Evolutionary conservation across 192 early-diverging fungal species (phyloP), one percentile per base, ranked within the genome.

Genomic region (Spizellomyces punctatus): DNA sequence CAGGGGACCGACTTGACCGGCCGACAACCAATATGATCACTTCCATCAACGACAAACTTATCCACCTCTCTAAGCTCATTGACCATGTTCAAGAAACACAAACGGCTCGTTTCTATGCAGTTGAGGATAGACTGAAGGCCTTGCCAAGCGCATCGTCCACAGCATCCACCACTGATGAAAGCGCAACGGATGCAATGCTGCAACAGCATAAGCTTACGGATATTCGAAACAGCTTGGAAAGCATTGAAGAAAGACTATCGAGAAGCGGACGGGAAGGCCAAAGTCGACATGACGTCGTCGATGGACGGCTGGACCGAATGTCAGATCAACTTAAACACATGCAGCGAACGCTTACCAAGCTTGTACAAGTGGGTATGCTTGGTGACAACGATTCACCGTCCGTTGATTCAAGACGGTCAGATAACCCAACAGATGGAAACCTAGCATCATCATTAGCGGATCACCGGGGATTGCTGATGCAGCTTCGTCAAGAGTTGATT

Each of bases 11-110:
- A 12, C 54, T 78, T 36, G 76, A 78, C 59, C 63, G 76, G 14
- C 76, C 76, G n/a, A 78, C 71, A 6, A 61, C 67, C 8, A 69
- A 72, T 54, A 73, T 78, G 63, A 72, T 78, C 63, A 69, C 72
- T 16, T 68, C 71, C 62, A 78, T 78, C 66, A 78, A 78, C 58
- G 76, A 78, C 19, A 78, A 78, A 49, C 56, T 78, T 2, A 78
- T 78, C 16, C 71, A 73, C 50, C 45, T 78, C 10, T 52, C 65
- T 27, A 46, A 58, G 22, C 50, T 73, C 5, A 46, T 72, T 8
- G 76, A 78, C 47, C 76, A 78, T 63, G 58, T 64, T 7, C 59
- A 65, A 44, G 65, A 68, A 16, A 67, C 71, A 8, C 71, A 73
- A 57, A 72, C 61, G 6, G 50, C 50, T 10, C 60, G 71, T 16